Evolutionary conservation across 495 filamentous ascomycete genomes (phyloP).

Genomic region (Thozetella sp.): DNA sequence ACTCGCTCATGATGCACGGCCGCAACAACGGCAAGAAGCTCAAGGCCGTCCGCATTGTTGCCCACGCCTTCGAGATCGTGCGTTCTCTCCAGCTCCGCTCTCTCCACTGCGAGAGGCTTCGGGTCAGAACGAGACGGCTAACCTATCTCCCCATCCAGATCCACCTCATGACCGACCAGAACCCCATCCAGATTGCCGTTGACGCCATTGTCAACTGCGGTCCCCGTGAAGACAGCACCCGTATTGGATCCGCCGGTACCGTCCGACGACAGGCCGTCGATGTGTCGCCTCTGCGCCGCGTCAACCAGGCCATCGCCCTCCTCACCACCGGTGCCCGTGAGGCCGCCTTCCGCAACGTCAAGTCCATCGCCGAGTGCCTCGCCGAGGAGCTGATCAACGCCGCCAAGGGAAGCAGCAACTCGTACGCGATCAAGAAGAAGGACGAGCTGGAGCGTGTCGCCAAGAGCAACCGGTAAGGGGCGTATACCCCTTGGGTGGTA

Average conservation of each 20-base stretch:
- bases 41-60: conserved; percentile 98
- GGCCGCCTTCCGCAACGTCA: conserved; percentile 98
- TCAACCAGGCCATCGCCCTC: conserved; percentile 99
- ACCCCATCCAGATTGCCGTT: conserved; percentile 99
- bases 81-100: conserved; percentile 36
- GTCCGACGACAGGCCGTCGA: conserved; percentile 99
- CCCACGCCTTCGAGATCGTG: conserved; percentile 99
- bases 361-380: conserved; percentile 97
- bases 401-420: conserved; percentile 99
- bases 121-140: neutral
- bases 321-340: conserved; percentile 97
- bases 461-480: conserved; percentile 97
- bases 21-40: conserved; percentile 99
- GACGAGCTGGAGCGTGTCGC: conserved; percentile 99
- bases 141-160: conserved; percentile 57
- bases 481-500: conserved; percentile 32
- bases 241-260: conserved; percentile 98
- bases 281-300: conserved; percentile 97
- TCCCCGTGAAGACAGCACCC: conserved; percentile 98
- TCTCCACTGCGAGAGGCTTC: neutral
- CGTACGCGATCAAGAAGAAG: conserved; percentile 99
- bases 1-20: conserved; percentile 99
- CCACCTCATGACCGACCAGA: conserved; percentile 99
- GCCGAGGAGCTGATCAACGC: conserved; percentile 99
- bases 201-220: conserved; percentile 99